Evolutionary conservation across 257 asterid species (phyloP).

Genomic region (Lantana camara): DNA sequence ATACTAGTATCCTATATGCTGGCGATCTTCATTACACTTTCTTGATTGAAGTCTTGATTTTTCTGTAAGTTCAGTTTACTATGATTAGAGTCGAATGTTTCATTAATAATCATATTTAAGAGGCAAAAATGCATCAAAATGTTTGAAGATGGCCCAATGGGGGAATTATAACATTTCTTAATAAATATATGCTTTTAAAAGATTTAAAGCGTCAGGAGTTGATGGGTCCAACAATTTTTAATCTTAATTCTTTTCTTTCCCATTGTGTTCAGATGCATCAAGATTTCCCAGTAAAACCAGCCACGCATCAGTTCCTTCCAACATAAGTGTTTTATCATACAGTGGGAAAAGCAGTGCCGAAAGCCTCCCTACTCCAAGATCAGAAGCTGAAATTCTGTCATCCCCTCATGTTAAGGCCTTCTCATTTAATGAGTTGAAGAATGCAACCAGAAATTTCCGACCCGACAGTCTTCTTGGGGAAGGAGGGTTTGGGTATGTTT

Average conservation of each 20-base stretch:
- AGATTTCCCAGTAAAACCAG: slow-evolving; percentile 48
- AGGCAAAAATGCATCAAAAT: slow-evolving; percentile 1
- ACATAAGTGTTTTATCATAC: slow-evolving; percentile 53
- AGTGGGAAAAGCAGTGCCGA: slow-evolving; percentile 60
- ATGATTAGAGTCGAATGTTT: background rate
- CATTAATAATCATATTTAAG: background rate
- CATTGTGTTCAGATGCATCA: slow-evolving; percentile 48
- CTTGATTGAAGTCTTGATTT: slow-evolving; percentile 21
- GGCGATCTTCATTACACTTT: background rate
- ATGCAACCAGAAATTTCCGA: slow-evolving; percentile 85
- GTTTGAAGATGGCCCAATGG: slow-evolving; percentile 12
- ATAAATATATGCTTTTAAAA: background rate
- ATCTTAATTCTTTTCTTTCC: slow-evolving; percentile 4
- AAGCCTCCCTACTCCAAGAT: slow-evolving; percentile 83
- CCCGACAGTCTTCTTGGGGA: slow-evolving; percentile 97
- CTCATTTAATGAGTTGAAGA: slow-evolving; percentile 72
- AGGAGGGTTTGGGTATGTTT: slow-evolving; percentile 95
- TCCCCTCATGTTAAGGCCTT: slow-evolving; percentile 82
- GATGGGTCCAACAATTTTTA: slow-evolving; percentile 2
- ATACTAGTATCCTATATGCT: background rate
- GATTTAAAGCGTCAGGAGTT: slow-evolving; percentile 13
- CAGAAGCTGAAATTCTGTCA: slow-evolving; percentile 77
- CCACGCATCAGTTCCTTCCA: slow-evolving; percentile 54
- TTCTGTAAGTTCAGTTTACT: slow-evolving; percentile 9
- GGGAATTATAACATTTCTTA: background rate